Evolutionary conservation across 2,329 filamentous ascomycete species (phyloP), one percentile per base, ranked within the genome.

Genomic region (Aquanectria penicillioides): DNA sequence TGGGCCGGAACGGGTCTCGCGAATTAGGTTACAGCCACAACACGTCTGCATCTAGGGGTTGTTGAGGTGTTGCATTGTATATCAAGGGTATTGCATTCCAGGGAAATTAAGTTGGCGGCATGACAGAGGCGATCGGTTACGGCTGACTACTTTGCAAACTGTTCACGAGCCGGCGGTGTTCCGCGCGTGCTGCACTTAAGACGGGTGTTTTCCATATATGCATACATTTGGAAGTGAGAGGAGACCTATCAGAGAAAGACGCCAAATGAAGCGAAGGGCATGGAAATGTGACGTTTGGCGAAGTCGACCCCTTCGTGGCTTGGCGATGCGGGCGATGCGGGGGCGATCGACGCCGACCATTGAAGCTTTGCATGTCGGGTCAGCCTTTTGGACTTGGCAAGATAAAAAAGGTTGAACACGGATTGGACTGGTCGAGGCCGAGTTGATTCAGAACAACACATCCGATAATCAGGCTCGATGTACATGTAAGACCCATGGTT

Each of bases 371-470:
- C n/a, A n/a, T n/a, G n/a, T n/a, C n/a, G n/a, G n/a, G n/a, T n/a
- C n/a, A n/a, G n/a, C n/a, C n/a, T n/a, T 50, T 50, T 40, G 23
- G 36, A 34, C 38, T 22, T 38, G 26, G 33, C 46, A 26, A 3
- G 17, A 25, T 36, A 40, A 29, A 17, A 23, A 26, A 50, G 26
- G 22, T n/a, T 38, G 50, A 23, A 46, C 41, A 20, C 26, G 22
- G 31, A 28, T 17, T 44, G 17, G 6, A 31, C 9, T 11, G 13
- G 22, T 26, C 10, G n/a, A 10, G 5, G 17, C 18, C 23, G 26
- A 26, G 20, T 53, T 46, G 38, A 53, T 44, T 17, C 23, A 36
- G 38, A n/a, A n/a, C n/a, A n/a, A 44, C 50, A 44, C 50, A 25
- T 38, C 40, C 31, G n/a, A 31, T 53, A 23, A 46, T 26, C 25